Conservation (phyloP, 441 rosid species). For the Raphanus hybrid region DNA sequence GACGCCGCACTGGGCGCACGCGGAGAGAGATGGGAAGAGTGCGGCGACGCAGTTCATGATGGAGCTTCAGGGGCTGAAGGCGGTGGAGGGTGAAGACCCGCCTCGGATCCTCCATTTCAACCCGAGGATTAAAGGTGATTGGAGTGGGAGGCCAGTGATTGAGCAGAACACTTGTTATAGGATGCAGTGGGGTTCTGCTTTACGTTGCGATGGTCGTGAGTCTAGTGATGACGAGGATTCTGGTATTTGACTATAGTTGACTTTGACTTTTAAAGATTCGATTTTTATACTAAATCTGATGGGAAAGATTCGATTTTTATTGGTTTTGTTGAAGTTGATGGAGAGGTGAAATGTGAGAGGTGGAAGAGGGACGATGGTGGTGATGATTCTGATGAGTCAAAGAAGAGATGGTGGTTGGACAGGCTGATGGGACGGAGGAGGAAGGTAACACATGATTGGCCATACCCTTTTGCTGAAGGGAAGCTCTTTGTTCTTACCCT, state of each 20-base stretch:
- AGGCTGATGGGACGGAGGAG: conserved; percentile 72
- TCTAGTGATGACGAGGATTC: conserved; percentile 85
- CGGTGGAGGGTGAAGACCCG: conserved; percentile 92
- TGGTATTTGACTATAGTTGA: conserved; percentile 44
- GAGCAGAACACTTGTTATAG: conserved; percentile 96
- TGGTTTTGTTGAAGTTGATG: conserved; percentile 61
- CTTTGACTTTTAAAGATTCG: background rate
- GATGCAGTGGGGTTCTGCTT: conserved; percentile 92
- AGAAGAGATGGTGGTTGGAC: conserved; percentile 80
- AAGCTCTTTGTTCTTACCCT: conserved; percentile 79
- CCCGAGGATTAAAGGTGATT: conserved; percentile 91
- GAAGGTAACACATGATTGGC: conserved; percentile 70
- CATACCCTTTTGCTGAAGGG: conserved; percentile 83
- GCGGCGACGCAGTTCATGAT: conserved; percentile 87
- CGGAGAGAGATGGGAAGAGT: conserved; percentile 47
- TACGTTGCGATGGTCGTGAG: conserved; percentile 84
- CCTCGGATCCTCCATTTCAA: conserved; percentile 92
- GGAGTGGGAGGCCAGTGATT: conserved; percentile 93
- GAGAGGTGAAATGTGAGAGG: conserved; percentile 84
- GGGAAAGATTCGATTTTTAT: too few relatives aligned
- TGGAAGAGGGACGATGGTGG: conserved; percentile 59
- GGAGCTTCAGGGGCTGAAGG: conserved; percentile 86
- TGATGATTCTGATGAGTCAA: conserved; percentile 57
- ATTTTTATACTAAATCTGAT: too few relatives aligned
- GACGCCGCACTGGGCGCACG: conserved; percentile 55